phyloP scores from a whole-genome alignment of 1,139 yeast species.

The Debaryomyces sp. region DNA sequence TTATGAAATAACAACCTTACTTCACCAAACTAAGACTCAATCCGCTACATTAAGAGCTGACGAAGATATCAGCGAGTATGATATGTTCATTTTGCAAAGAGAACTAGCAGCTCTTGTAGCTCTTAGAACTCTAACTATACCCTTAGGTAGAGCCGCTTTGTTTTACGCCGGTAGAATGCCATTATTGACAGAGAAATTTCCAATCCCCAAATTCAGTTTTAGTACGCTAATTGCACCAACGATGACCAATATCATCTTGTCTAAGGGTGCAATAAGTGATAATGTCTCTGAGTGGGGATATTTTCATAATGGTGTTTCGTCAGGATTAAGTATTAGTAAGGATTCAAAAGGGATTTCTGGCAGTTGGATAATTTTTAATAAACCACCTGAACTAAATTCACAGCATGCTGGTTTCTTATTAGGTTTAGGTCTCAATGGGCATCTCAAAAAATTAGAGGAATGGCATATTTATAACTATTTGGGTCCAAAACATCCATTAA shows the following conservation, averaged over 20 bases:
- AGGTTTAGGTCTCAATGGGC: constrained; percentile 92
- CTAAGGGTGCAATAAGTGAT: constrained; percentile 54
- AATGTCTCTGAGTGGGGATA: constrained; percentile 76
- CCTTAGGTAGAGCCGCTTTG: constrained; percentile 76
- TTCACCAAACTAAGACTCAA: constrained; percentile 74
- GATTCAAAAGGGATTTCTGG: constrained; percentile 78
- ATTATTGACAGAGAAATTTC: constrained; percentile 80
- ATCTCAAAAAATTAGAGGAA: constrained; percentile 79
- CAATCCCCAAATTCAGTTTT: constrained; percentile 75
- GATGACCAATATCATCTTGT: constrained; percentile 63
- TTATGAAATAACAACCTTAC: constrained; percentile 69
- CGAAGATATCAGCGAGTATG: constrained; percentile 55
- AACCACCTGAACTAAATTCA: constrained; percentile 68
- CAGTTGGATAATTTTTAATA: constrained; percentile 89
- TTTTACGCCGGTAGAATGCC: constrained; percentile 76
- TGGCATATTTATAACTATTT: constrained; percentile 96
- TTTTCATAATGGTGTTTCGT: constrained; percentile 90
- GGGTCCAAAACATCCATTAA: constrained; percentile 84
- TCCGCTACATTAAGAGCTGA: constrained; percentile 43
- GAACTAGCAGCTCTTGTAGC: constrained; percentile 66
- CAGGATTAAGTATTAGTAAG: constrained; percentile 77
- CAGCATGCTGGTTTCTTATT: constrained; percentile 95
- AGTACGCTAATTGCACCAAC: constrained; percentile 67
- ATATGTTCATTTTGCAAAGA: constrained; percentile 59
- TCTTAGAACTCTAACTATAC: constrained; percentile 72